phyloP scores from a whole-genome alignment of 208 protist species.

The Crithidia expoeki region DNA sequence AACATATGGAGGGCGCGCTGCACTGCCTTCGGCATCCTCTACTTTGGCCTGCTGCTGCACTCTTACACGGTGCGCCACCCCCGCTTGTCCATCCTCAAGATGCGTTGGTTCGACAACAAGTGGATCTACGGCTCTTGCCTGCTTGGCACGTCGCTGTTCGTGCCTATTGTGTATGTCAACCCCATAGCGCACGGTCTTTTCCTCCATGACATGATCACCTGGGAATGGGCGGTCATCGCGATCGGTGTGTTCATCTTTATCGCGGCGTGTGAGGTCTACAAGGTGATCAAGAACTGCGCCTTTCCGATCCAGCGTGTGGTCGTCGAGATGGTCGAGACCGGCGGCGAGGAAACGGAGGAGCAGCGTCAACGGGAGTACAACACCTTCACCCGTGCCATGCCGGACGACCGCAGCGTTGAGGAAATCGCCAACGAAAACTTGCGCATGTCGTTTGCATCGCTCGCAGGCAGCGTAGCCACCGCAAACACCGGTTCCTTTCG shows the following conservation, averaged over 20 bases:
- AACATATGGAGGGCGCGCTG: constrained; percentile 77
- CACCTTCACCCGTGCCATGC: constrained; percentile 52
- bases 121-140: constrained; percentile 75
- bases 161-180: constrained; percentile 83
- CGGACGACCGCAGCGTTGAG: constrained; percentile 58
- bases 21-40: constrained; percentile 84
- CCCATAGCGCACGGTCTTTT: constrained; percentile 73
- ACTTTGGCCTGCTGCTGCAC: constrained; percentile 90
- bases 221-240: constrained; percentile 83
- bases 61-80: constrained; percentile 89
- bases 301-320: constrained; percentile 61
- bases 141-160: constrained; percentile 58
- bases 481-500: constrained; percentile 59
- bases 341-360: constrained; percentile 49
- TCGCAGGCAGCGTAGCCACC: constrained; percentile 64
- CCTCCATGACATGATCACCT: constrained; percentile 82
- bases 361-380: constrained; percentile 66
- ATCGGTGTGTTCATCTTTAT: constrained; percentile 65
- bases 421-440: constrained; percentile 82
- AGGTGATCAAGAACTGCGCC: constrained; percentile 84
- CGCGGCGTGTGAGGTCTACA: constrained; percentile 72
- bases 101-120: constrained; percentile 89
- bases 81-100: constrained; percentile 74
- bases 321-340: constrained; percentile 38
- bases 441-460: constrained; percentile 84